phyloP scores from a whole-genome alignment of 148 eudicot species.

The Amaranthus cruentus region DNA sequence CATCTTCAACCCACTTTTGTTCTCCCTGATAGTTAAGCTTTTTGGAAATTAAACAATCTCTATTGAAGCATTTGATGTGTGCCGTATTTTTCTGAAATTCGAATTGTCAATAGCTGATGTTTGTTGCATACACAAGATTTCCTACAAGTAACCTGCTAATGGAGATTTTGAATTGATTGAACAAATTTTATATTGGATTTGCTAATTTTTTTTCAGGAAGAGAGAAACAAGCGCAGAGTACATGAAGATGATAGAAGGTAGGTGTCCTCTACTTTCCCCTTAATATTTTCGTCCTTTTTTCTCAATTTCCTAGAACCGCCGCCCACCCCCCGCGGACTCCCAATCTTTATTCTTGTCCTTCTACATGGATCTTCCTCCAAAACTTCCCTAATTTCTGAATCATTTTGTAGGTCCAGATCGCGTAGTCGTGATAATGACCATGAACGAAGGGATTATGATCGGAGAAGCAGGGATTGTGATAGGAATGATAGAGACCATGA shows the following conservation, averaged over 20 bases:
- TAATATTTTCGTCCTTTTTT: not conserved
- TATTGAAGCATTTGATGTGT: not conserved
- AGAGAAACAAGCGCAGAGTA: slow-evolving; percentile 62
- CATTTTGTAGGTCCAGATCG: slow-evolving; percentile 62
- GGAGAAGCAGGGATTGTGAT: slow-evolving; percentile 68
- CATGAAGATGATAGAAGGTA: slow-evolving; percentile 79
- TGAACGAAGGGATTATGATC: slow-evolving; percentile 65
- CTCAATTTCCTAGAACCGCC: not conserved
- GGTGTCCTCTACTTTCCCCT: not conserved
- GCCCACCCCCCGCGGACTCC: no score
- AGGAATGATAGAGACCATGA: slow-evolving; percentile 57
- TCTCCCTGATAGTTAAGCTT: not conserved
- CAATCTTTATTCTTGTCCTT: not conserved
- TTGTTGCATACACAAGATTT: no score
- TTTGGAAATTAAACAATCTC: slow-evolving; percentile 19
- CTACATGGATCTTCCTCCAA: not conserved
- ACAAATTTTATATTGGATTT: slow-evolving; percentile 10
- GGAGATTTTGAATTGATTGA: not conserved
- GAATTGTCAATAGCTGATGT: no score
- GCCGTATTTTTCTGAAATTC: no score
- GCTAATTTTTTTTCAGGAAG: slow-evolving; percentile 56
- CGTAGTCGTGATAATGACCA: slow-evolving; percentile 57
- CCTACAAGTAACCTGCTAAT: no score
- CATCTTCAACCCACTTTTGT: no score
- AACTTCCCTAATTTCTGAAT: not conserved